Evolutionary conservation across 352 stramenopile species (phyloP), one percentile per base, ranked within the genome.

Genomic region (Phytophthora megakarya): DNA sequence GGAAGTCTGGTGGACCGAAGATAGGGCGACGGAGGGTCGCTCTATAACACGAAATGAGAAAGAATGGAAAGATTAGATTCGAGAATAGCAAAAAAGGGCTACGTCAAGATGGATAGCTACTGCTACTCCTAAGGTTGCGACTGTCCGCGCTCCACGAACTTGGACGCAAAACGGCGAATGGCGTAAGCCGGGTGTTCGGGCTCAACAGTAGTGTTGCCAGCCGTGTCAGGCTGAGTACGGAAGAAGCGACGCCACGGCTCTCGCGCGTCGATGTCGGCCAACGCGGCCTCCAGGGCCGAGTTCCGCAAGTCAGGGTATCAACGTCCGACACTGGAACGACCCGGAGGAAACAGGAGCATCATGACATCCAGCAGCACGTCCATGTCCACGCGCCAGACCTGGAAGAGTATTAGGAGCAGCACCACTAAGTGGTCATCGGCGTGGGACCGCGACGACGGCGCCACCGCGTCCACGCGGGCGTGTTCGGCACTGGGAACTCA

Each of bases 241-340:
- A 48, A 58, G 35, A 58, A 58, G 10, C 50, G 23, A 18, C 50
- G 50, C 50, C 50, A 58, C 5, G 50, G 50, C 16, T 58, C 50
- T 2, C 35, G 50, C 0, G 37, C 16, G 12, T 60, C 40, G 18
- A 60, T 3, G n/a, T 13, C 23, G 10, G 30, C 40, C 26, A 60
- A 28, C n/a, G 39, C 38, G 3, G 6, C 51, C 25, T 59, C 15
- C 23, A 60, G 30, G 9, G 23, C 25, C 26, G 16, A 3, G 19
- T 51, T n/a, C 13, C 16, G 3, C 5, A 3, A 3, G 16, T n/a
- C 18, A 1, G 52, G 40, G 43, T 52, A 52, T 40, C 52, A 52
- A 4, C 32, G 39, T 1, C 50, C 52, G 0, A 22, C 15, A 1
- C 1, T 0, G 1, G 39, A 33, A 19, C 32, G 52, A n/a, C 4